Evolutionary conservation across 129 eudicot species (phyloP), one percentile per base, ranked within the genome.

Genomic region (Escallonia rubra): DNA sequence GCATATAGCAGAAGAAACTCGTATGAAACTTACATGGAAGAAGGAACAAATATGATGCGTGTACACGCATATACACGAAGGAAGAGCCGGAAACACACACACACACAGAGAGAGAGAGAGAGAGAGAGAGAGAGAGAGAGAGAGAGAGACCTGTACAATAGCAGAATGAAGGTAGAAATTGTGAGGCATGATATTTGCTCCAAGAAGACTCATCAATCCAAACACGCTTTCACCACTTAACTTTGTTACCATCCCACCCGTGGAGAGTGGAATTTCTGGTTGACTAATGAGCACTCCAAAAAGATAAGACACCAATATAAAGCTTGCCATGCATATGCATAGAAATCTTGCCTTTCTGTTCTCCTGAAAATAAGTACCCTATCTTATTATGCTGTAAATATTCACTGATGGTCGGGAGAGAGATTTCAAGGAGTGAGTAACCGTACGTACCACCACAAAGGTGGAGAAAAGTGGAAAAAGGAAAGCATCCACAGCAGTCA

Each of bases 131-230:
- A 74, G 62, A 4, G 60, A 64, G 62, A 65, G 65, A 69, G 77
- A 61, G 65, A 67, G 57, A 55, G 65, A 66, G 65, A 92, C 98
- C 98, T 88, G 90, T 59, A 84, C 91, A 66, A 92, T 64, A 70
- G 98, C 83, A 49, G 98, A 92, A 80, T 92, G 96, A 63, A 92
- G 96, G 77, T 86, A 92, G 64, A 92, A 83, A 63, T 88, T 88
- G 83, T 92, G 98, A 74, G 98, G 98, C 96, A 88, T 88, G n/a
- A 92, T 79, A 76, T 81, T 88, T 66, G 98, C 87, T 75, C 98
- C 98, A 61, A 92, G 96, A 65, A 92, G 89, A 81, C 91, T 76
- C 81, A 88, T 83, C 68, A 88, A 64, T 4, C 82, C 86, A 59
- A 80, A 79, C 43, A 82, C 89, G 66, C 81, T 92, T 75, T 88